Evolutionary conservation across 805 yeast species (phyloP).

Genomic region (Yarrowia osloensis): DNA sequence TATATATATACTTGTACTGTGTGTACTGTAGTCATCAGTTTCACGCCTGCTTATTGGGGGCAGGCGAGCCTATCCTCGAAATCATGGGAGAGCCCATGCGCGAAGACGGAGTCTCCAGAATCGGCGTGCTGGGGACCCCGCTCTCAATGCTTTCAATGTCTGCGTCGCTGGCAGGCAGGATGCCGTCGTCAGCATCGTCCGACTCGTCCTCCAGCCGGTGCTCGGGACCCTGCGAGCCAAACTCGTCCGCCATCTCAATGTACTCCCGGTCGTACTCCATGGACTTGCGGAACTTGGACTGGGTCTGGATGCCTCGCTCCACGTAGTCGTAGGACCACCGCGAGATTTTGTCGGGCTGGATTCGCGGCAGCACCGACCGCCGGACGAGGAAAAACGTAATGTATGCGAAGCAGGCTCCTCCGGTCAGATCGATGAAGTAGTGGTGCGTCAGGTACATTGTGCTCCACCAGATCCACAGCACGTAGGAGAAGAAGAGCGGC

Average conservation of each 20-base stretch:
- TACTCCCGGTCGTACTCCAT: constrained; percentile 36
- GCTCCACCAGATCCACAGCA: constrained; percentile 97
- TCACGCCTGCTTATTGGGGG: constrained; percentile 23
- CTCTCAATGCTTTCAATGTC: constrained; percentile 29
- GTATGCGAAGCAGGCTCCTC: constrained; percentile 85
- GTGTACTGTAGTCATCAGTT: background rate
- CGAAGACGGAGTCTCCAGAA: constrained; percentile 22
- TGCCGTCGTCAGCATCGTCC: constrained; percentile 29
- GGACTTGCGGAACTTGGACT: constrained; percentile 37
- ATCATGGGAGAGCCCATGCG: constrained; percentile 26
- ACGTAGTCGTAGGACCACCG: constrained; percentile 49
- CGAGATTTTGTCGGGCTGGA: constrained; percentile 44
- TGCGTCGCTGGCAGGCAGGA: constrained; percentile 26
- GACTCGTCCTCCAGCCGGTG: constrained; percentile 28
- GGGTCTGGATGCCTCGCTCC: constrained; percentile 39
- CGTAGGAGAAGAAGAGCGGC: constrained; percentile 71
- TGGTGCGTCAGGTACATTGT: constrained; percentile 98
- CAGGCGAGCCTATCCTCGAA: constrained; percentile 22
- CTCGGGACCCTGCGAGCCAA: constrained; percentile 16
- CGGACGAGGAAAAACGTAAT: constrained; percentile 69
- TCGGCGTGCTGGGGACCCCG: constrained; percentile 22
- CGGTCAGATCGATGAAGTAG: constrained; percentile 88
- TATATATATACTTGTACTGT: constrained; percentile 2
- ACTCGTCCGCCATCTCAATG: constrained; percentile 34
- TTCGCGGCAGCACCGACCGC: constrained; percentile 61